Conservation (phyloP, 1,284 basidiomycete species). For the Ganoderma boninense region DNA sequence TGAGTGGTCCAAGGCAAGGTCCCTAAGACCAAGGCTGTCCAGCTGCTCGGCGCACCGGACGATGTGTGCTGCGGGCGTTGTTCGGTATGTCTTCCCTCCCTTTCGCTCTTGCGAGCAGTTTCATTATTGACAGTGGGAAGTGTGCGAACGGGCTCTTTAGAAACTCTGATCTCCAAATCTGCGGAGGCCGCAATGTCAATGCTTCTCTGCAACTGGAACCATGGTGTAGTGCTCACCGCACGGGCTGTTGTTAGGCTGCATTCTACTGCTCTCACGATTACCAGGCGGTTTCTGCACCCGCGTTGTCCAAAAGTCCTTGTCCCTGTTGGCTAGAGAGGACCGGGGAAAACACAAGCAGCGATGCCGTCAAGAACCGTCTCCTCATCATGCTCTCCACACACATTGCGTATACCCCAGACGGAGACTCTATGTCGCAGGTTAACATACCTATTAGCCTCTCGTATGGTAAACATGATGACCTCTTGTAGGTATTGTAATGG, state of each 20-base stretch:
- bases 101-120: background rate
- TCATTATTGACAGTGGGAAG: background rate
- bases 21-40: slow-evolving; percentile 38
- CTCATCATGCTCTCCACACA: background rate
- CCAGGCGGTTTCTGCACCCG: slow-evolving; percentile 25
- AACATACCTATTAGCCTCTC: background rate
- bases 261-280: slow-evolving; percentile 38
- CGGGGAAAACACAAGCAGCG: slow-evolving; percentile 32
- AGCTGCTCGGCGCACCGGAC: slow-evolving; percentile 35
- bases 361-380: slow-evolving; percentile 14
- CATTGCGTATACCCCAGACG: background rate
- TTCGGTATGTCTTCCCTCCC: slow-evolving; percentile 16
- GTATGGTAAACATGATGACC: background rate
- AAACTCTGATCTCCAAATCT: slow-evolving; percentile 20
- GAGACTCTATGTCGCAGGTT: background rate
- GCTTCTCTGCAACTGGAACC: background rate
- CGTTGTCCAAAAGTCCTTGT: background rate
- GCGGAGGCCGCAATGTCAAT: slow-evolving; percentile 27
- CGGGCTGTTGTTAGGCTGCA: slow-evolving; percentile 23
- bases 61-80: slow-evolving; percentile 42
- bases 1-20: slow-evolving; percentile 42
- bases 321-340: slow-evolving; percentile 27
- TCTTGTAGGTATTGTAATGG: background rate
- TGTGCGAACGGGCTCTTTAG: slow-evolving; percentile 24
- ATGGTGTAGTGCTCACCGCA: background rate